Percentiles rank a stretch among this genome's conserved stretches.
Conservation (phyloP, 345 rosid genomes). For the Populus nigra region DNA sequence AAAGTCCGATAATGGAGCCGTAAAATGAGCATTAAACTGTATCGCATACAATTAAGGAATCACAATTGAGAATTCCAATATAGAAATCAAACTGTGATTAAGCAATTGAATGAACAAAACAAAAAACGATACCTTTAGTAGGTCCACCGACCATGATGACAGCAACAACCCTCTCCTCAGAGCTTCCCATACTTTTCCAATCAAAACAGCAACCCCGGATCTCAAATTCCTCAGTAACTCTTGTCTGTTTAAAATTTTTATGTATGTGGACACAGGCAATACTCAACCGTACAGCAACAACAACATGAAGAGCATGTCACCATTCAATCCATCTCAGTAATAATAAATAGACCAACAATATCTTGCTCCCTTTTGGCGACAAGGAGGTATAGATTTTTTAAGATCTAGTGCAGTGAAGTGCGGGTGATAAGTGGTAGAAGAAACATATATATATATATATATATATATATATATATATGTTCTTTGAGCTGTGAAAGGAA, state of each 20-base stretch:
- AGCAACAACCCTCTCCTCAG: slow-evolving; percentile 83
- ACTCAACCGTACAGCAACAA: not conserved
- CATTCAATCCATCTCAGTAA: not conserved
- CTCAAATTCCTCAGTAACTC: slow-evolving; percentile 20
- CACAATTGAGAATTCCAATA: not conserved
- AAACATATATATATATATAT: too few species aligned
- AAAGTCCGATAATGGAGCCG: not conserved
- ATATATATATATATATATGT: too few species aligned
- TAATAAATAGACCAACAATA: not conserved
- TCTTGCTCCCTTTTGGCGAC: not conserved
- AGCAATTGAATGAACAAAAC: not conserved
- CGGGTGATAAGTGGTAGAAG: not conserved
- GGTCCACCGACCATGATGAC: slow-evolving; percentile 99
- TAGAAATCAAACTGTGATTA: not conserved
- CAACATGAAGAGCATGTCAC: not conserved
- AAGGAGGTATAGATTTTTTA: not conserved
- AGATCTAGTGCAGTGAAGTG: not conserved
- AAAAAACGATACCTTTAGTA: slow-evolving; percentile 63
- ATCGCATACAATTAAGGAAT: not conserved
- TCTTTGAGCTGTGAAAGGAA: not conserved
- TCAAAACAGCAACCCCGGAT: slow-evolving; percentile 39
- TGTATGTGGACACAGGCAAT: not conserved
- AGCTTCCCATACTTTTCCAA: slow-evolving; percentile 48
- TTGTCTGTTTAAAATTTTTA: not conserved
- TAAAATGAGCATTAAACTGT: not conserved